Base-by-base conservation (phyloP, 257 asterid species). In the Petrea volubilis region DNA sequence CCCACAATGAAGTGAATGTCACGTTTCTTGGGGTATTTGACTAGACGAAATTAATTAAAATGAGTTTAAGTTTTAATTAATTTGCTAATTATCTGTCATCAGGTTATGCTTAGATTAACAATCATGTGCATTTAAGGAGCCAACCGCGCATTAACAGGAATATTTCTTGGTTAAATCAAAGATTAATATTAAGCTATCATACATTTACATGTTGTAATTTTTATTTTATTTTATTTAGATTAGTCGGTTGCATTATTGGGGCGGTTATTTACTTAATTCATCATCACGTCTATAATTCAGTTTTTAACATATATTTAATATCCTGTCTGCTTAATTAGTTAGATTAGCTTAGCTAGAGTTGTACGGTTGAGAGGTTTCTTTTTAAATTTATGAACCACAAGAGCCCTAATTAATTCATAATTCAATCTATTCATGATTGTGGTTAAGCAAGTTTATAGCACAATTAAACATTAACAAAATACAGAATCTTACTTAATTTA, bases 231-330 rank as follows among this genome's bases (percentile, higher is more conserved):
- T 31, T 68, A 28, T 53, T 24, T 65, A 23, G 50, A 68, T 41
- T 66, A 81, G 88, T 80, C 82, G 81, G 85, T 73, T 67, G 79
- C 87, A 87, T 87, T 83, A 87, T 83, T 85, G 29, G 85, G 88
- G 76, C 91, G 91, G 91, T 81, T 78, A 67, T 81, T 79, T 80
- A 77, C 79, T 34, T 76, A 71, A 68, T 65, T 62, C 62, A 56
- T 24, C 46, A 71, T 31, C n/a, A n/a, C n/a, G 15, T 20, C 68
- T 1, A 11, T 68, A 69, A 64, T 70, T 36, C 67, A 58, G 44
- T 70, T 70, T 6, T 43, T 55, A 66, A 71, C 50, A 2, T 7
- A 50, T 59, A 8, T 38, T 56, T 55, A 57, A 61, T 46, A 36
- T 62, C 60, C 38, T 33, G 71, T 66, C 66, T 60, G 44, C 25